Evolutionary conservation across 345 rosid species (phyloP).

Genomic region (Angophora floribunda): DNA sequence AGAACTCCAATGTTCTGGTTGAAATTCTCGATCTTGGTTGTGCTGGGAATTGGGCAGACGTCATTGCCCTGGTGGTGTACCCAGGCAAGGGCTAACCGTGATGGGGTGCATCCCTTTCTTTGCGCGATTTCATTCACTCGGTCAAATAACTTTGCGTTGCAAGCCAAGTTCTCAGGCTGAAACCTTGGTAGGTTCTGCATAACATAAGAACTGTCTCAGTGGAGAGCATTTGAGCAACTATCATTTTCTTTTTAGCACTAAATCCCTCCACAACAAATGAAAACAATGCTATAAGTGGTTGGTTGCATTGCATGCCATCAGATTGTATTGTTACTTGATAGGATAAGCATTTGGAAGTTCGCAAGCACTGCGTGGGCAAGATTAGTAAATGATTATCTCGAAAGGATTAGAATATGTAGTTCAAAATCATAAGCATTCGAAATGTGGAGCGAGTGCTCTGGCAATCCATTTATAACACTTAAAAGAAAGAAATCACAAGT

Average conservation of each 20-base stretch:
- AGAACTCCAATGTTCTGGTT: conserved; percentile 18
- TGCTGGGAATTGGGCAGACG: not conserved
- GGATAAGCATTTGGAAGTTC: too few species aligned
- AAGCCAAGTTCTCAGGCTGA: not conserved
- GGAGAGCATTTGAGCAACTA: not conserved
- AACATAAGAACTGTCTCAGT: not conserved
- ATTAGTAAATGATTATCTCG: too few species aligned
- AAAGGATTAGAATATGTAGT: too few species aligned
- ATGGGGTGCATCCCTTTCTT: conserved; percentile 3
- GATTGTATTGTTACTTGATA: too few species aligned
- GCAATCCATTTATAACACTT: too few species aligned
- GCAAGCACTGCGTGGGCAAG: too few species aligned
- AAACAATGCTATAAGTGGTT: too few species aligned
- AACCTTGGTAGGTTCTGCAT: conserved; percentile 1
- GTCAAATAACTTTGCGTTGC: conserved; percentile 1
- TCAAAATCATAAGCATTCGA: too few species aligned
- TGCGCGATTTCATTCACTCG: not conserved
- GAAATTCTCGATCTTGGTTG: conserved; percentile 3
- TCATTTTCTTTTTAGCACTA: not conserved
- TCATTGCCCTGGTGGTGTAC: conserved; percentile 1
- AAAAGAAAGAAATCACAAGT: too few species aligned
- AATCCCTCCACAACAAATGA: too few species aligned
- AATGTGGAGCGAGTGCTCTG: too few species aligned
- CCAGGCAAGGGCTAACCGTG: conserved; percentile 7
- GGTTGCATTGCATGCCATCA: too few species aligned